Evolutionary conservation across 768 basidiomycete species (phyloP).

Genomic region (Mycena metata): DNA sequence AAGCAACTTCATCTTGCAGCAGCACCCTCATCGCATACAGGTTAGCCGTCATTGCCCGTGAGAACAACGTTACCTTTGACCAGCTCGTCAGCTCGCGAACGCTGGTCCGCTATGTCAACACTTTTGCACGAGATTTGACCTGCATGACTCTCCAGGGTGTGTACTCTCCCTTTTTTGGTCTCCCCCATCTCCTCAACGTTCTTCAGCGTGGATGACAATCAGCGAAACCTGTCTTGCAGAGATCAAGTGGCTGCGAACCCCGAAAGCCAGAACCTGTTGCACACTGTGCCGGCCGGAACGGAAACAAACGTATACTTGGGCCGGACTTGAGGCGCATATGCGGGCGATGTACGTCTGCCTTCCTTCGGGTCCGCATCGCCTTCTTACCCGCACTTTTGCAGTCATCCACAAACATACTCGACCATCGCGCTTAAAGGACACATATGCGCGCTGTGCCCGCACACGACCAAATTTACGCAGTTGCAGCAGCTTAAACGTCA

Average conservation of each 20-base stretch:
- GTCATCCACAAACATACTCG: not conserved
- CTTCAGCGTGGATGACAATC: slow-evolving; percentile 9
- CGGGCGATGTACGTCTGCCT: not conserved
- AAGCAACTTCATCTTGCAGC: not conserved
- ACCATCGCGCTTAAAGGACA: not conserved
- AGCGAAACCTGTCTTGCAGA: not conserved
- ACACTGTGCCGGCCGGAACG: not conserved
- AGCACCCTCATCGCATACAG: not conserved
- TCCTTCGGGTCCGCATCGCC: not conserved
- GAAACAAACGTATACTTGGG: not conserved
- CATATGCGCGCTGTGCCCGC: not conserved
- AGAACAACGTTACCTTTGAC: not conserved
- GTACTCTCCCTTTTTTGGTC: not conserved
- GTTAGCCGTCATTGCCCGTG: not conserved
- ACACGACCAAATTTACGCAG: not conserved
- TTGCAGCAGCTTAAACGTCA: not conserved
- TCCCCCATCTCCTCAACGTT: not conserved
- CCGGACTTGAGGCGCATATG: not conserved
- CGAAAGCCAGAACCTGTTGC: not conserved
- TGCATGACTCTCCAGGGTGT: not conserved
- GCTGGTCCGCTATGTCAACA: slow-evolving; percentile 1
- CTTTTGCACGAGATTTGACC: slow-evolving; percentile 11
- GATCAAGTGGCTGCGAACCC: not conserved
- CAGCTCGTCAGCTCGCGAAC: slow-evolving; percentile 3
- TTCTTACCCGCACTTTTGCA: not conserved